Base-by-base conservation (phyloP, 1,284 basidiomycete genomes). In the Rhodotorula sp. region DNA sequence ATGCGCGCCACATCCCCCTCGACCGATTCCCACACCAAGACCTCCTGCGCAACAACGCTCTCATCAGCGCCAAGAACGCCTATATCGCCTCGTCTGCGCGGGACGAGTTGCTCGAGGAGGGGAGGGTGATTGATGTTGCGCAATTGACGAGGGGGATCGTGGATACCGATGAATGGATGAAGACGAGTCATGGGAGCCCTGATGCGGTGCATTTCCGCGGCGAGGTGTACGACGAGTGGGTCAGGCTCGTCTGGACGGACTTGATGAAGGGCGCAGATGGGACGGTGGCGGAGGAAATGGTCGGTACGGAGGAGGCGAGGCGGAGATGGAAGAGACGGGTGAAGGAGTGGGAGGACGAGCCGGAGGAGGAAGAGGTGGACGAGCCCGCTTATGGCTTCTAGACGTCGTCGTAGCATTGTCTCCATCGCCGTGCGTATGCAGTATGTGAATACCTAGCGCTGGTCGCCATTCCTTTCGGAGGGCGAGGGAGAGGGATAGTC, bases 11-110 rank as follows among this genome's bases (percentile, higher is more conserved):
- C 50, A 73, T 73, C 56, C 72, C 72, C 10, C 66, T 68, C 62
- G 54, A 59, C 13, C 63, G 64, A 26, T 73, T 70, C 56, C 72
- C 72, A 40, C 72, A 68, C 53, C 72, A 73, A 54, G 72, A 73
- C 52, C 55, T 73, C 44, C 61, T 71, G 6, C 56, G 72, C 18
- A 61, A 66, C 46, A 73, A 71, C 59, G 66, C 66, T n/a, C 48
- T 73, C 61, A 71, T 73, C 52, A 11, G 18, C 18, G 66, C 69
- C 13, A 66, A 65, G 55, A 73, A 73, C 62, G 31, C 30, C 2
- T 28, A 52, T n/a, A 48, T 51, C 16, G 64, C 63, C 2, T 50
- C 59, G 6, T 20, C 5, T 6, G 26, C 24, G 26, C 40, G 58
- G 30, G 46, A 59, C 37, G 66, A 61, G 40, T 58, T 67, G 5